A percentile compares a stretch with the other conserved stretches of the same genome.
Conservation (phyloP, 1,284 basidiomycete species). For the Boletus sp. region DNA sequence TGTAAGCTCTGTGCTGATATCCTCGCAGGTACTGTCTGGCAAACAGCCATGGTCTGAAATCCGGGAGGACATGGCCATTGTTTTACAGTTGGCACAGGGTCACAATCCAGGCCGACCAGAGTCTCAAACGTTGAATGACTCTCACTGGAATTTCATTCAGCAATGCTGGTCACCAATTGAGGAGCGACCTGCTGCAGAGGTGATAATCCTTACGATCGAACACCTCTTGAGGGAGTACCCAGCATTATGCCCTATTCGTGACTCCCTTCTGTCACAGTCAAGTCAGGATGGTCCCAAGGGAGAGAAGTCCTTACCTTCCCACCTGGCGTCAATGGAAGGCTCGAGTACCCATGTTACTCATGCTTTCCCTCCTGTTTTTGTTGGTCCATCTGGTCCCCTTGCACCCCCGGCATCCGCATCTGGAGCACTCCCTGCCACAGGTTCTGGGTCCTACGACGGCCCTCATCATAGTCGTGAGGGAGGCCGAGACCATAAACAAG, state of each 20-base stretch:
- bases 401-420: slow-evolving; percentile 28
- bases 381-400: slow-evolving; percentile 31
- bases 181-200: not conserved
- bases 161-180: not conserved
- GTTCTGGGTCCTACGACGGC: slow-evolving; percentile 37
- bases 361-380: slow-evolving; percentile 20
- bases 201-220: not conserved
- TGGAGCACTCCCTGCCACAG: slow-evolving; percentile 27
- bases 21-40: not conserved
- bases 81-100: not conserved
- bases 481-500: slow-evolving; percentile 37
- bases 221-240: not conserved
- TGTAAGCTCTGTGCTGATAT: not conserved
- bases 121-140: not conserved
- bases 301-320: too few relatives aligned
- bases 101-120: not conserved
- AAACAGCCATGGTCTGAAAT: not conserved
- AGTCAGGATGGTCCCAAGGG: too few relatives aligned
- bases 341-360: too few relatives aligned
- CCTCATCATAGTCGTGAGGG: slow-evolving; percentile 41
- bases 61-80: not conserved
- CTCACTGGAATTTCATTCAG: not conserved
- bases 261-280: not conserved
- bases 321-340: too few relatives aligned
- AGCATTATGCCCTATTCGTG: not conserved